phyloP scores from a whole-genome alignment of 2,329 filamentous ascomycete species.

The Fusarium tjaetaba region DNA sequence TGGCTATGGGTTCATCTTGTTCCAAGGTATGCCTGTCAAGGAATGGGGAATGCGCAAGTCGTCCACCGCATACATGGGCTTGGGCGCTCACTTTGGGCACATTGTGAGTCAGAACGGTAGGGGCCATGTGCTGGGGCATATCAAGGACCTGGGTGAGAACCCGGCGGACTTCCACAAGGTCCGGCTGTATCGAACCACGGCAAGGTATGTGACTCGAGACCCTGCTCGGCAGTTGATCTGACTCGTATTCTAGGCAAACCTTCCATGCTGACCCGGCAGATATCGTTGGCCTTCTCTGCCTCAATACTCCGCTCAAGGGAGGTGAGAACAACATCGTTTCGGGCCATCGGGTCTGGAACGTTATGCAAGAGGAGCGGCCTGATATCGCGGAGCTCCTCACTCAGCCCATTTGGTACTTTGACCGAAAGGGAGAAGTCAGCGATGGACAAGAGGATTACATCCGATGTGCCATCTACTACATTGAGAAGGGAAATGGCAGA shows the following conservation, averaged over 20 bases:
- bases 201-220: not conserved
- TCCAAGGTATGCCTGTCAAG: constrained; percentile 82
- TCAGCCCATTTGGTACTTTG: constrained; percentile 88
- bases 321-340: constrained; percentile 85
- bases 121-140: constrained; percentile 85
- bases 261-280: constrained; percentile 82
- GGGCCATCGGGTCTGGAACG: constrained; percentile 83
- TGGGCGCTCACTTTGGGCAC: constrained; percentile 84
- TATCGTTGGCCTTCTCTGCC: constrained; percentile 83
- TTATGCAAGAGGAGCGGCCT: constrained; percentile 77
- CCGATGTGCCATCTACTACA: constrained; percentile 76
- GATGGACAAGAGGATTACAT: constrained; percentile 80
- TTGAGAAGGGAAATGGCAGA: constrained; percentile 66
- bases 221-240: not conserved
- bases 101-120: constrained; percentile 85
- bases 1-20: constrained; percentile 89
- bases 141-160: constrained; percentile 87
- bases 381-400: constrained; percentile 81
- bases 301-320: constrained; percentile 79
- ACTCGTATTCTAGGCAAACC: constrained; percentile 57
- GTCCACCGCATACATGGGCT: constrained; percentile 85
- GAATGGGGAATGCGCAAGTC: constrained; percentile 82
- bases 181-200: constrained; percentile 82
- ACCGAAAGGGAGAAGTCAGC: constrained; percentile 86
- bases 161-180: constrained; percentile 79